phyloP scores from a whole-genome alignment of 352 stramenopile species.

The Phytophthora sp. region DNA sequence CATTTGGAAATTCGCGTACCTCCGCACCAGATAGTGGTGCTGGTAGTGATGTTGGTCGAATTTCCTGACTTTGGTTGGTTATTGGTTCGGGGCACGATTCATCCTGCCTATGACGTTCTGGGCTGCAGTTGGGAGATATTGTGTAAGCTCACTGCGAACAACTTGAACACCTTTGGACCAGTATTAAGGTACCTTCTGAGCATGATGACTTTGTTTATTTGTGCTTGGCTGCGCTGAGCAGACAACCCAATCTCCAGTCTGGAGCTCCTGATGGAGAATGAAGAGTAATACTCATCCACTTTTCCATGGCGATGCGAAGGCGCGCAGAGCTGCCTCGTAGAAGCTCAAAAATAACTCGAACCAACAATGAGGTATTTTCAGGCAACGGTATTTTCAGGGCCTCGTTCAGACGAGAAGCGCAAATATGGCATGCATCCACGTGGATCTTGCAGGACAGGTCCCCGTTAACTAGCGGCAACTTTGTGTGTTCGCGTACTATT shows the following conservation, averaged over 20 bases:
- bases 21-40: constrained; percentile 60
- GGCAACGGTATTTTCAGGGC: constrained; percentile 4
- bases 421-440: not conserved
- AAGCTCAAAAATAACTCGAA: constrained; percentile 29
- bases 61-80: constrained; percentile 45
- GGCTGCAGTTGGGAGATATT: constrained; percentile 10
- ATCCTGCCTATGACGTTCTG: constrained; percentile 37
- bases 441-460: not conserved
- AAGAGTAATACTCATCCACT: constrained; percentile 1
- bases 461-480: constrained; percentile 9
- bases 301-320: not conserved
- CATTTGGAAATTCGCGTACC: constrained; percentile 38
- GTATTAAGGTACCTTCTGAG: constrained; percentile 18
- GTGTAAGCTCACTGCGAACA: not conserved
- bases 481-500: not conserved
- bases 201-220: constrained; percentile 6
- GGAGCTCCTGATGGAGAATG: constrained; percentile 18
- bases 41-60: constrained; percentile 48
- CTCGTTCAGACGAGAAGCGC: not conserved
- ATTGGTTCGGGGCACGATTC: constrained; percentile 36
- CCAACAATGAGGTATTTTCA: constrained; percentile 22
- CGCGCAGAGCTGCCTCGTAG: constrained; percentile 1
- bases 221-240: not conserved
- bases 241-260: constrained; percentile 7
- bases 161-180: not conserved